Evolutionary conservation across 2,329 filamentous ascomycete species (phyloP), one percentile per base, ranked within the genome.

Genomic region (Colletotrichum magnum): DNA sequence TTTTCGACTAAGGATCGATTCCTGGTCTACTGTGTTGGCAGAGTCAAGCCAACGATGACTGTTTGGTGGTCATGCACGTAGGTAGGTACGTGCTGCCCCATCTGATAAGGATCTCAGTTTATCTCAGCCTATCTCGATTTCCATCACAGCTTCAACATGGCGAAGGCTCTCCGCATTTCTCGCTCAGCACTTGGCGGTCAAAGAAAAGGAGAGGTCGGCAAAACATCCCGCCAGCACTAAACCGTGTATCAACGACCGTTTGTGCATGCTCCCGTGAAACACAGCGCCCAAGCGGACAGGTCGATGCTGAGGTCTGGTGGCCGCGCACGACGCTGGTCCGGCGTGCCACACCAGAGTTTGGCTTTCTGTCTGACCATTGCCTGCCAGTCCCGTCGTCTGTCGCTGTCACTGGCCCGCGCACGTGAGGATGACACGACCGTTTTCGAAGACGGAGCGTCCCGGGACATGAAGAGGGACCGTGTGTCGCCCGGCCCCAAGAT

Each of bases 191-290:
- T 32, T 32, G 28, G 6, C 28, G 28, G 28, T 32, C 28, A 32
- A 32, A 32, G 32, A 36, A 36, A 36, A 36, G 32, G 32, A 36
- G 32, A 36, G 32, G 32, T 9, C 32, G 32, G 32, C 32, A 36
- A 32, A 36, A 36, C 32, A 36, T 36, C 32, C 32, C 32, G 15
- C 41, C 13, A 43, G 5, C 41, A 43, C 13, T 43, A 15, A 43
- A 36, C 36, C 26, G 28, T 15, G 28, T 47, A 41, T 15, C 53
- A 26, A 36, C 18, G 16, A n/a, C 41, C 41, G 45, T 26, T 4
- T n/a, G 47, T 52, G 65, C 53, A 52, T 32, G 26, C 21, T 24
- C 13, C 15, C 24, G 28, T 50, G 61, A 68, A 65, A 68, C 65
- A 10, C n/a, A 59, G 32, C 21, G 61, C 54, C 39, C 54, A 48